Conservation (phyloP, 2,329 filamentous ascomycete species). For the Cadophora luteo-olivacea region DNA sequence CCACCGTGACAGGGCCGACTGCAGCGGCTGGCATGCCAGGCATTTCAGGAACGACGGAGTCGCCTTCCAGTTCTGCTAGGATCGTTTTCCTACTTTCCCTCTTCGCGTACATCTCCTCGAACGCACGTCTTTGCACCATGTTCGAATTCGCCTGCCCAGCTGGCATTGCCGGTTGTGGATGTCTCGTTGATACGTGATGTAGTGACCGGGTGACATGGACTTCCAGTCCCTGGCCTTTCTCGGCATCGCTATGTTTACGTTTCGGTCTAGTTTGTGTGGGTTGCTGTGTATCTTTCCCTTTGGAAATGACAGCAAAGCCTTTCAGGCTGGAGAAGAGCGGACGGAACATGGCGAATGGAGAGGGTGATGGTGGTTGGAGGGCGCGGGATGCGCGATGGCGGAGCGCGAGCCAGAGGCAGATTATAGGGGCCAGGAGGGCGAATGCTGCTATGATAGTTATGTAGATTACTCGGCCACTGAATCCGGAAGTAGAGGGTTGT, state of each 20-base stretch:
- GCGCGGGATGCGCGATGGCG: constrained; percentile 8
- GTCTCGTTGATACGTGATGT: not conserved
- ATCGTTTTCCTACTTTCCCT: constrained; percentile 21
- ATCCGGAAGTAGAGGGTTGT: not conserved
- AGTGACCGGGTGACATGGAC: constrained; percentile 5
- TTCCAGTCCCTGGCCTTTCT: constrained; percentile 8
- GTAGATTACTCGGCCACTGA: constrained; percentile 16
- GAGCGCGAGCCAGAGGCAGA: constrained; percentile 24
- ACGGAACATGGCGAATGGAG: constrained; percentile 1
- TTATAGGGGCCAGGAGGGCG: constrained; percentile 17
- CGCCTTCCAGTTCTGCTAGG: constrained; percentile 29
- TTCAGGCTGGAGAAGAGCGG: not conserved
- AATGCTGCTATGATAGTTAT: constrained; percentile 23
- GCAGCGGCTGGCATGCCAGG: constrained; percentile 7
- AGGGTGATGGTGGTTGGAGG: not conserved
- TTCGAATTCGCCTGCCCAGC: not conserved
- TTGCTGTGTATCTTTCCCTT: not conserved
- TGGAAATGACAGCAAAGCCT: not conserved
- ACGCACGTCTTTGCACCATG: not conserved
- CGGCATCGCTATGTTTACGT: constrained; percentile 17
- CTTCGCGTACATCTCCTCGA: constrained; percentile 11
- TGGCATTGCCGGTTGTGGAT: not conserved
- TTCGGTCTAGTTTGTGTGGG: not conserved
- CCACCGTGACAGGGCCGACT: not conserved
- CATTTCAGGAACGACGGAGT: constrained; percentile 8